Evolutionary conservation across 305 asterid genomes (phyloP), one percentile per base, ranked within the genome.

Genomic region (Solanum hybrid): DNA sequence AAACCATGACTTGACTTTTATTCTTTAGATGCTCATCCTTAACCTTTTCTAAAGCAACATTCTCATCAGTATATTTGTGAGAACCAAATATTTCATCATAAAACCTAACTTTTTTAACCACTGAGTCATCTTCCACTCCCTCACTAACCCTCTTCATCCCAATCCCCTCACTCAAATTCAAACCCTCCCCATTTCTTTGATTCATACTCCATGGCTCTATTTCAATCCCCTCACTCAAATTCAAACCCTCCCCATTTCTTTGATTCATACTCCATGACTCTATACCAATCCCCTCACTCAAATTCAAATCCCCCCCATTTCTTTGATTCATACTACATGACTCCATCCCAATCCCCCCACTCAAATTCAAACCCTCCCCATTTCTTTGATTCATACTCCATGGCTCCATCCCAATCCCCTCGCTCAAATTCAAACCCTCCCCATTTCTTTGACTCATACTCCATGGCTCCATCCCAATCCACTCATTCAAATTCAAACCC

Each of bases 141-240:
- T 64, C 95, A 81, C 22, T 86, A 81, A 51, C 89, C 95, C 97
- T 93, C 92, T 94, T 95, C 95, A 76, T 76, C 40, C 40, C 81
- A 32, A 32, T 32, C 26, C 26, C 26, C 7, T 76, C 24, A 34
- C 81, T 32, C 24, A 76, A 76, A 32, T 76, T 17, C 42, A 76
- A 4, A 76, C 16, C 27, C 14, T 76, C 14, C 81, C 42, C 26
- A 17, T 32, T 32, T 32, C 81, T 32, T 8, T 76, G 81, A 17
- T 76, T 17, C 42, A n/a, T 32, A 76, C 81, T 32, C 42, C 22
- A 76, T 1, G 42, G 27, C 81, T 32, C 81, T 37, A 76, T 4
- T 2, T 4, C 42, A 8, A 76, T 76, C 42, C 27, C 85, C 16
- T 36, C 29, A 79, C 85, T 79, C 32, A 79, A 79, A 36, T 36